Percentiles rank a stretch among this genome's conserved stretches.
Conservation (phyloP, 2,329 filamentous ascomycete species). For the Aspergillus viridinutans region DNA sequence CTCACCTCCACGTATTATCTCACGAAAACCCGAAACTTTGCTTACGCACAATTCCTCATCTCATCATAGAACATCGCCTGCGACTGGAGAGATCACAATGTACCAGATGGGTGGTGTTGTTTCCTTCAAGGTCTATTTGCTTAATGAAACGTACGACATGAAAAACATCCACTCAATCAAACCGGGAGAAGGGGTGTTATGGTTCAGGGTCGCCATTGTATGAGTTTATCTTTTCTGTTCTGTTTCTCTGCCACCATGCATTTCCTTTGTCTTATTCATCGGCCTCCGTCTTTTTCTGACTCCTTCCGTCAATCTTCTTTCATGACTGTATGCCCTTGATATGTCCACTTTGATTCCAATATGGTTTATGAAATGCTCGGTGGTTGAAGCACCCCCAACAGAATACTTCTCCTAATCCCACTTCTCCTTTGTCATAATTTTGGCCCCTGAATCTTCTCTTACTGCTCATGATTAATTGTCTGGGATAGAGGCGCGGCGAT, state of each 20-base stretch:
- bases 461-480: constrained; percentile 21
- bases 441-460: constrained; percentile 13
- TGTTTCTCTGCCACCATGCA: constrained; percentile 4
- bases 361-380: constrained; percentile 9
- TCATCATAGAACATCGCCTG: not conserved
- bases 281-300: not conserved
- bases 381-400: constrained; percentile 6
- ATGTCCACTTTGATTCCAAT: constrained; percentile 10
- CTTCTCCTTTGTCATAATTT: constrained; percentile 11
- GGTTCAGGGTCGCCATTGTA: constrained; percentile 8
- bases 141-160: constrained; percentile 16
- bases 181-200: constrained; percentile 10
- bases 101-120: constrained; percentile 15
- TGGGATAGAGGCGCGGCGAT: constrained; percentile 16
- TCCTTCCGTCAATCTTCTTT: not conserved
- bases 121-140: constrained; percentile 5
- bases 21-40: not conserved
- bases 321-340: constrained; percentile 1
- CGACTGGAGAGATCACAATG: constrained; percentile 2
- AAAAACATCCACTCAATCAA: constrained; percentile 8
- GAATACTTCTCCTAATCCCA: constrained; percentile 12
- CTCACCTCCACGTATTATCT: not conserved
- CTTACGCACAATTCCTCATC: not conserved
- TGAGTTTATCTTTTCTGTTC: constrained; percentile 3
- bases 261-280: constrained; percentile 1